Evolutionary conservation across 2,329 filamentous ascomycete species (phyloP).

Genomic region (Scedosporium minutisporum): DNA sequence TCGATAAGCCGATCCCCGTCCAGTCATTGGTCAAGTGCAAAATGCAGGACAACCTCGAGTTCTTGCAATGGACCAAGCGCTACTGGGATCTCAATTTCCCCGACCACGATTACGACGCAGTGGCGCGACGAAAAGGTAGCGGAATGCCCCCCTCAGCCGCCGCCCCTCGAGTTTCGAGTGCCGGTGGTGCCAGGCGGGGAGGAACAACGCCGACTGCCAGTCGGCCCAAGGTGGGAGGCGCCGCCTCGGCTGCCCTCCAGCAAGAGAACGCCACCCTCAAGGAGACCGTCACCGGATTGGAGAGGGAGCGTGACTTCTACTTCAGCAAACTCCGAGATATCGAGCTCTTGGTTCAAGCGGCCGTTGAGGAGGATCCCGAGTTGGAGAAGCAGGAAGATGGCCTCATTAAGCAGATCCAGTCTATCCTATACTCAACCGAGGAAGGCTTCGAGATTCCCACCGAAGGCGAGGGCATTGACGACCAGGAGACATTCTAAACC

Average conservation of each 20-base stretch:
- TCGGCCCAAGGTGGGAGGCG: conserved; percentile 33
- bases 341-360: conserved; percentile 85
- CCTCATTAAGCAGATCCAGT: conserved; percentile 90
- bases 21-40: conserved; percentile 91
- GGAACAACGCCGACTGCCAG: conserved; percentile 50
- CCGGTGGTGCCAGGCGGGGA: conserved; percentile 35
- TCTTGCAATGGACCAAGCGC: conserved; percentile 91
- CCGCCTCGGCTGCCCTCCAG: conserved; percentile 58
- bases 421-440: conserved; percentile 95
- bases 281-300: conserved; percentile 88
- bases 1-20: conserved; percentile 86
- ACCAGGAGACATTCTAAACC: conserved; percentile 68
- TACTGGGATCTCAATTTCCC: conserved; percentile 99
- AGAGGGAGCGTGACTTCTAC: conserved; percentile 97
- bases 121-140: conserved; percentile 71
- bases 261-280: conserved; percentile 83
- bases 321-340: conserved; percentile 98
- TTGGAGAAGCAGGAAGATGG: conserved; percentile 89
- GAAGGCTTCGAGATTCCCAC: conserved; percentile 83
- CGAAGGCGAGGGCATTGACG: conserved; percentile 60
- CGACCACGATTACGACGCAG: conserved; percentile 91
- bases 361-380: conserved; percentile 84
- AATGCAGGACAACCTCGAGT: conserved; percentile 99
- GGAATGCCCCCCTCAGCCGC: conserved; percentile 43
- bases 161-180: conserved; percentile 38